Conservation (phyloP, 768 basidiomycete genomes). For the Rhizopogon rudus region DNA sequence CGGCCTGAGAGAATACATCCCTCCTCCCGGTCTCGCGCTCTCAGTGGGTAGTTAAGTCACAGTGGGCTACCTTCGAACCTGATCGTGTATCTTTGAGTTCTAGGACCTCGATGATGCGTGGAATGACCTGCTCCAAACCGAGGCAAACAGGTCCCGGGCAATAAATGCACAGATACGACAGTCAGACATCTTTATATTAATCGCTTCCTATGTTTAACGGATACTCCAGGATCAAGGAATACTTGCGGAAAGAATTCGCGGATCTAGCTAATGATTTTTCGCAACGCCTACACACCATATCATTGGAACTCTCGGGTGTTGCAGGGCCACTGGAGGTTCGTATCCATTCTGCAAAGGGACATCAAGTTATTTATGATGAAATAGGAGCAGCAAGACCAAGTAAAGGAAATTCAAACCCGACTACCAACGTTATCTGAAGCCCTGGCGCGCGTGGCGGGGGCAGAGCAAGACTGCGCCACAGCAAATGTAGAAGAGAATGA, state of each 20-base stretch:
- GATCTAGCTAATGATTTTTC: slow-evolving; percentile 75
- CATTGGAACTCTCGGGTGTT: slow-evolving; percentile 67
- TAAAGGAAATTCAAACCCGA: slow-evolving; percentile 58
- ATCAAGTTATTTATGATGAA: neutral
- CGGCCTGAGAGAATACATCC: slow-evolving; percentile 77
- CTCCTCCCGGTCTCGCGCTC: slow-evolving; percentile 63
- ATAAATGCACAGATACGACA: slow-evolving; percentile 90
- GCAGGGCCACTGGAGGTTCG: slow-evolving; percentile 73
- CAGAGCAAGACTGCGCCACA: slow-evolving; percentile 71
- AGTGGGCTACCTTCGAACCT: slow-evolving; percentile 1
- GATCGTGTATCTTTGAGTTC: slow-evolving; percentile 5
- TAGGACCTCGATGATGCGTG: slow-evolving; percentile 77
- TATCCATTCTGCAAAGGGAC: slow-evolving; percentile 5
- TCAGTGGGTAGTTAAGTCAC: slow-evolving; percentile 32
- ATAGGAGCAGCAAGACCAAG: slow-evolving; percentile 71
- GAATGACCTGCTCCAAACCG: slow-evolving; percentile 65
- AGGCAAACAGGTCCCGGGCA: slow-evolving; percentile 69
- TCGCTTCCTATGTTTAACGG: neutral
- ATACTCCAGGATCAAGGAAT: slow-evolving; percentile 68
- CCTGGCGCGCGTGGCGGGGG: slow-evolving; percentile 49
- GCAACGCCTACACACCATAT: slow-evolving; percentile 57
- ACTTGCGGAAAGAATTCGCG: slow-evolving; percentile 72
- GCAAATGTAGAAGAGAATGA: slow-evolving; percentile 98
- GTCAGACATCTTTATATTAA: slow-evolving; percentile 40
- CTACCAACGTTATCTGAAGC: slow-evolving; percentile 61